Evolutionary conservation across 495 filamentous ascomycete species (phyloP).

Genomic region (Penicillium samsonianum): DNA sequence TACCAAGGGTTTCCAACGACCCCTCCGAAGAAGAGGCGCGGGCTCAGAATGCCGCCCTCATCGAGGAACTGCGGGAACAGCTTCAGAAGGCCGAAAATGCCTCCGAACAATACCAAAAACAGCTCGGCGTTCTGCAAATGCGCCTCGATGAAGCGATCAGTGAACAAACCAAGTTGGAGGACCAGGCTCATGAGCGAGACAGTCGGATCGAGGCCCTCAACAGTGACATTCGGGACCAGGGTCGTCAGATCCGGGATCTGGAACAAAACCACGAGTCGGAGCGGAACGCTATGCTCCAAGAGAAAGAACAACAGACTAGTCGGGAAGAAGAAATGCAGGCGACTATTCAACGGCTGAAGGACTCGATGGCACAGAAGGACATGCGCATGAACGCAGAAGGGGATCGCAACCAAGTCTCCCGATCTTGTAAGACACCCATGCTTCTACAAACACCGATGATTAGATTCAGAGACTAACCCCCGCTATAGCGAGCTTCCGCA

Average conservation of each 20-base stretch:
- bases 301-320: conserved; percentile 83
- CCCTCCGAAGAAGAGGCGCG: conserved; percentile 62
- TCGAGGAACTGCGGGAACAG: conserved; percentile 82
- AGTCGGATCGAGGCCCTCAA: conserved; percentile 75
- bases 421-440: conserved; percentile 61
- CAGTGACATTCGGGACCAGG: conserved; percentile 75
- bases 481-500: conserved; percentile 57
- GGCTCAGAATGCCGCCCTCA: conserved; percentile 71
- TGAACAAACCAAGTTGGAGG: conserved; percentile 85
- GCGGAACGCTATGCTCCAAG: conserved; percentile 80
- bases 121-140: conserved; percentile 80
- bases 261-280: conserved; percentile 89
- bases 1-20: conserved; percentile 56
- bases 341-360: conserved; percentile 87
- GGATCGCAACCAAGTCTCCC: conserved; percentile 62
- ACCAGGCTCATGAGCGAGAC: conserved; percentile 78
- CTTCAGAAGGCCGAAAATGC: conserved; percentile 76
- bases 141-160: conserved; percentile 80
- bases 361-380: conserved; percentile 74
- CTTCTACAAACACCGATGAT: background rate
- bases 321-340: conserved; percentile 86
- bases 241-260: conserved; percentile 80
- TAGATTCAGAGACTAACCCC: conserved; percentile 26
- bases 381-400: conserved; percentile 59
- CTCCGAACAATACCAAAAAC: conserved; percentile 79